phyloP scores from a whole-genome alignment of 805 yeast genomes.

The Saccharomycopsis fibuligera region DNA sequence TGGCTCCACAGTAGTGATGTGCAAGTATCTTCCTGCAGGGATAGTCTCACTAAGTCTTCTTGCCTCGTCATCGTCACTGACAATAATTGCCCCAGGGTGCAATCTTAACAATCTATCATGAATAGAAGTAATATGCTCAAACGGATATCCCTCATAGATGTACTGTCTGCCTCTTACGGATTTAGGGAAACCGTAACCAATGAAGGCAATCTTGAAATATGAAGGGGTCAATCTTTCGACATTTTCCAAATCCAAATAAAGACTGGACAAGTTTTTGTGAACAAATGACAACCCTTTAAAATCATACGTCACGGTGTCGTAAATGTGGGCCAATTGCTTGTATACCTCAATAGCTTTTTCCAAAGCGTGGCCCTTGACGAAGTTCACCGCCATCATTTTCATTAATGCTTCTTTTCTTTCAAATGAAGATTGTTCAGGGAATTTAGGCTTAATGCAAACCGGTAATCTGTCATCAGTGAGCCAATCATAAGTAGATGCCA shows the following conservation, averaged over 20 bases:
- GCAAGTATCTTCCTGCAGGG: constrained; percentile 67
- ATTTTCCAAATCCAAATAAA: constrained; percentile 61
- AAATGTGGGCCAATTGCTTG: constrained; percentile 70
- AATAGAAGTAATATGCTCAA: constrained; percentile 80
- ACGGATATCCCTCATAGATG: constrained; percentile 80
- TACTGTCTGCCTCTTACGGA: constrained; percentile 70
- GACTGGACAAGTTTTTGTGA: constrained; percentile 57
- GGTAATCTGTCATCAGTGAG: constrained; percentile 50
- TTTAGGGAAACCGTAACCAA: constrained; percentile 80
- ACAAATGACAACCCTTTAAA: constrained; percentile 68
- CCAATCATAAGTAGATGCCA: constrained; percentile 77
- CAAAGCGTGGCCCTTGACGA: constrained; percentile 61
- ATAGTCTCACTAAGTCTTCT: constrained; percentile 40
- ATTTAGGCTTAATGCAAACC: constrained; percentile 53
- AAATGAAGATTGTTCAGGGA: constrained; percentile 77
- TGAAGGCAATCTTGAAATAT: constrained; percentile 70
- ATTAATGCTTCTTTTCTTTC: constrained; percentile 70
- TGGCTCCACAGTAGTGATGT: constrained; percentile 69
- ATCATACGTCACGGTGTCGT: constrained; percentile 67
- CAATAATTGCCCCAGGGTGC: constrained; percentile 76
- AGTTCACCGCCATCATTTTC: constrained; percentile 64
- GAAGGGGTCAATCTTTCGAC: constrained; percentile 71
- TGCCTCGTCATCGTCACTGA: constrained; percentile 53
- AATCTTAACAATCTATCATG: constrained; percentile 66
- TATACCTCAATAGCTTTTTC: constrained; percentile 77